phyloP scores from a whole-genome alignment of 139 green algal species.

The Picochlorum sp. region DNA sequence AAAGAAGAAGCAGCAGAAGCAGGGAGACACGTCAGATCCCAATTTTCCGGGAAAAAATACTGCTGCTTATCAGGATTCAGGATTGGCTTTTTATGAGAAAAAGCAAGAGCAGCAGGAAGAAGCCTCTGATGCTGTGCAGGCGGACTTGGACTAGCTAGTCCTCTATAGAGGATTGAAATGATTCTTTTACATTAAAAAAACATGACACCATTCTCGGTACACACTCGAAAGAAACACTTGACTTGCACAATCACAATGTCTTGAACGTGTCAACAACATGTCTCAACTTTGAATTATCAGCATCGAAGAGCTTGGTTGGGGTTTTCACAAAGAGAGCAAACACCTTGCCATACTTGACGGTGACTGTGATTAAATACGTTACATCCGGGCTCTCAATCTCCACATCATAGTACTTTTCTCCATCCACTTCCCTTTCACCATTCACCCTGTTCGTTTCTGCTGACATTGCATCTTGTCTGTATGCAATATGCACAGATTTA shows the following conservation, averaged over 20 bases:
- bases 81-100: too few species aligned
- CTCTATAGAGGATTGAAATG: too few species aligned
- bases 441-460: not conserved
- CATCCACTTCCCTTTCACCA: conserved; percentile 33
- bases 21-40: too few species aligned
- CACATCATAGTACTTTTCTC: conserved; percentile 64
- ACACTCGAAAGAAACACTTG: not conserved
- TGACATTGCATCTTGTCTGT: conserved; percentile 6
- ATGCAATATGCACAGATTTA: too few species aligned
- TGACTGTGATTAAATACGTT: conserved; percentile 58
- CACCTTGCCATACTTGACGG: conserved; percentile 62
- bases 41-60: too few species aligned
- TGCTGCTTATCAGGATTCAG: too few species aligned
- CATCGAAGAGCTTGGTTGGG: conserved; percentile 32
- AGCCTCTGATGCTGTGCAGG: too few species aligned
- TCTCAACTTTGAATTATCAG: conserved; percentile 33
- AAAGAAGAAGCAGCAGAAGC: not conserved
- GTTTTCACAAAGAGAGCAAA: conserved; percentile 47
- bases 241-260: conserved; percentile 27
- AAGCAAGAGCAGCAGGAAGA: too few species aligned
- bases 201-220: not conserved
- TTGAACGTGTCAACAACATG: conserved; percentile 52
- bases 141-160: not conserved
- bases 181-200: not conserved
- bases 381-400: conserved; percentile 49